phyloP scores from a whole-genome alignment of 371 early-diverging fungal genomes.

The Nematocida major region DNA sequence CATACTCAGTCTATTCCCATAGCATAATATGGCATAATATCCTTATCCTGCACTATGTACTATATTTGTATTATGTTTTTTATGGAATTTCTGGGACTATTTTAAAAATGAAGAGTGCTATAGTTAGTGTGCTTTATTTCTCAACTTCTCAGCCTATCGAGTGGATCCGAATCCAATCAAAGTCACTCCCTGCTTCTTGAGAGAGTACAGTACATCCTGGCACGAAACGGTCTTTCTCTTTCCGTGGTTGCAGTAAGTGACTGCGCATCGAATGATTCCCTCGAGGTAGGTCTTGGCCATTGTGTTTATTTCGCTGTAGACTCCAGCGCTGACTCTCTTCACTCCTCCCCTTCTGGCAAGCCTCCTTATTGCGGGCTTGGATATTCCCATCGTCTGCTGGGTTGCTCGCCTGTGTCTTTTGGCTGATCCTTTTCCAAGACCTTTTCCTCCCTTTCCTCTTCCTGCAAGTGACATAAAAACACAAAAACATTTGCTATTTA shows the following conservation, averaged over 20 bases:
- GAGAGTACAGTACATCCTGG: conserved; percentile 82
- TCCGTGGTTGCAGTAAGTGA: conserved; percentile 96
- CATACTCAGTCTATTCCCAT: too few relatives aligned
- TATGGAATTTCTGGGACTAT: neutral
- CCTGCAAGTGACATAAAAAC: conserved; percentile 41
- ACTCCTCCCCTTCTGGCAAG: conserved; percentile 99
- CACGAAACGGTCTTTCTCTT: conserved; percentile 97
- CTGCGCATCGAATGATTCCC: conserved; percentile 88
- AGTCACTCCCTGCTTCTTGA: conserved; percentile 89
- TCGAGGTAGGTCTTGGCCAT: conserved; percentile 92
- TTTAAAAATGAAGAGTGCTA: neutral
- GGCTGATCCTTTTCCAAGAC: conserved; percentile 87
- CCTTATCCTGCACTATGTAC: too few relatives aligned
- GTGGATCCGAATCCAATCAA: conserved; percentile 64
- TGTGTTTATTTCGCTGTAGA: conserved; percentile 93
- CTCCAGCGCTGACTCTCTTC: conserved; percentile 95
- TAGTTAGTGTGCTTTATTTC: neutral
- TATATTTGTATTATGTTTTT: too few relatives aligned
- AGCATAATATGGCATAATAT: too few relatives aligned
- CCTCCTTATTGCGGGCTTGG: conserved; percentile 99
- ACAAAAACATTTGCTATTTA: conserved; percentile 44
- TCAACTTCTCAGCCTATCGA: neutral
- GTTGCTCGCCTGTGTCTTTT: conserved; percentile 83
- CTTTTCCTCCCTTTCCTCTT: conserved; percentile 92
- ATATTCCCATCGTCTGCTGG: conserved; percentile 70